Base-by-base conservation (phyloP, 192 early-diverging fungal genomes). In the Chytriomyces hyalinus region DNA sequence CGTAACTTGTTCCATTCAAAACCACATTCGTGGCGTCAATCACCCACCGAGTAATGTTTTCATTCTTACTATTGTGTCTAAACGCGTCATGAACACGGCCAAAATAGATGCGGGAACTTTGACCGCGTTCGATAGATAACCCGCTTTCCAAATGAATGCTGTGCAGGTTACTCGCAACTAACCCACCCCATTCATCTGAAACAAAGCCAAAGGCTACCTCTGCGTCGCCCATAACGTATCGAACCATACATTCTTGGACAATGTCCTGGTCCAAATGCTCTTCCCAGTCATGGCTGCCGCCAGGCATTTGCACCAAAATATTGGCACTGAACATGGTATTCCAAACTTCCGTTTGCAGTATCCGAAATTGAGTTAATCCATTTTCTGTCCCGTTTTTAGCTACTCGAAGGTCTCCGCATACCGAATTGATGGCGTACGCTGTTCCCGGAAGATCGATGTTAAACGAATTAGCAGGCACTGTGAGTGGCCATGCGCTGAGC, bases 321-420 rank as follows among this genome's bases (percentile, higher is more conserved):
- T 11, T 20, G 2, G 67, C 47, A 8, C 13, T n/a, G 46, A 68
- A 68, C 67, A 68, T 68, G 15, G 43, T 68, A 4, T 46, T 68
- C 67, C 67, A 68, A 3, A 68, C n/a, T 36, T 28, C n/a, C 44
- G 46, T 48, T 8, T 24, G 17, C 1, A n/a, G 0, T n/a, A 68
- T 68, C 1, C 3, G 11, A 46, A 68, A 68, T 4, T 49, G 67
- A 17, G 67, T 68, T 47, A 4, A 7, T 4, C 48, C 48, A 68
- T 47, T 68, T 17, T 9, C 47, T n/a, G 36, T n/a, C 20, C 53
- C 47, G 9, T 10, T 10, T 36, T 24, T 4, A 17, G 48, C 48
- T 17, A 68, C 67, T 68, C 47, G 13, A 36, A 68, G 70, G 10
- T 72, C 17, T 28, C 70, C 70, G 44, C 70, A 72, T n/a, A 61